These are phyloP conservation scores for Citrus hindsii DNA, from an alignment of 345 rosid genomes.

Conservation along the genomic window DNA sequence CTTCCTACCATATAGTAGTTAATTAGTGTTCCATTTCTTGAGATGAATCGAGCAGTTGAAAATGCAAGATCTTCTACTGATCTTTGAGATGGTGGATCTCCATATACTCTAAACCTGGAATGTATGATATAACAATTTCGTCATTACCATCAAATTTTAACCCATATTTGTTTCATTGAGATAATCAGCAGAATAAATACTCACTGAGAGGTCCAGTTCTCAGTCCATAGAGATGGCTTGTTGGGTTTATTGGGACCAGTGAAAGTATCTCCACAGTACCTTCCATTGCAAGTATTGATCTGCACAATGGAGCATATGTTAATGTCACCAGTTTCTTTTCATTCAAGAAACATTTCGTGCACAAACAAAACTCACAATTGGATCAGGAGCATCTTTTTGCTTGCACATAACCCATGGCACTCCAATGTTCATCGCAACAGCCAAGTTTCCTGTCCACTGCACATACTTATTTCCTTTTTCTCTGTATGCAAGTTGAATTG, in stretches of 20 bases:
- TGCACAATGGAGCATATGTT: slow-evolving; percentile 12
- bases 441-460: slow-evolving; percentile 74
- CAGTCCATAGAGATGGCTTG: slow-evolving; percentile 92
- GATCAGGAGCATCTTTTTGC: slow-evolving; percentile 82
- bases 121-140: background rate
- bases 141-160: background rate
- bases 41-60: slow-evolving; percentile 75
- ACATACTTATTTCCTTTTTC: slow-evolving; percentile 57
- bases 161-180: background rate
- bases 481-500: slow-evolving; percentile 61
- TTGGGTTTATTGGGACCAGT: slow-evolving; percentile 72
- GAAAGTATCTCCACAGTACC: slow-evolving; percentile 96
- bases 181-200: slow-evolving; percentile 9
- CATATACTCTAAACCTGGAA: slow-evolving; percentile 60
- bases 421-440: slow-evolving; percentile 44
- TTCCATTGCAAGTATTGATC: slow-evolving; percentile 97
- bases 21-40: slow-evolving; percentile 74
- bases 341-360: background rate
- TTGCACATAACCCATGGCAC: slow-evolving; percentile 98
- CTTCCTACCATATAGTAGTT: slow-evolving; percentile 89
- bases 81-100: slow-evolving; percentile 78
- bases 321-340: background rate
- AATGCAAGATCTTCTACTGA: slow-evolving; percentile 77
- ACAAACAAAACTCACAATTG: slow-evolving; percentile 42
- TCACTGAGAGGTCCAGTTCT: slow-evolving; percentile 98